Conservation (phyloP, 352 stramenopile species). For the Phytophthora chlamydospora region DNA sequence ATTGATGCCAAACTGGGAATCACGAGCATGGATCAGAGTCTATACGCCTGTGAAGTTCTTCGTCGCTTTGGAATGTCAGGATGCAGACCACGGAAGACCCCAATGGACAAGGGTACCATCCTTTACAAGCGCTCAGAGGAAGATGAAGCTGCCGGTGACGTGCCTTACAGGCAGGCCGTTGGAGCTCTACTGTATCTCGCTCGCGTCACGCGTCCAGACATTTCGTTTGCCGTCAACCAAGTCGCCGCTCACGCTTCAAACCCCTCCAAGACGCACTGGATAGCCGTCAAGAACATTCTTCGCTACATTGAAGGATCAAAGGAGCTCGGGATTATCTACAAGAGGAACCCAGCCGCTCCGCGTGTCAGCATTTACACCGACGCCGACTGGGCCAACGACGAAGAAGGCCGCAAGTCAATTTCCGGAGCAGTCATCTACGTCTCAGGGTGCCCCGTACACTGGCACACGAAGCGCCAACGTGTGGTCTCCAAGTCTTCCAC, state of each 20-base stretch:
- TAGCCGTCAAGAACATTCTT: constrained; percentile 14
- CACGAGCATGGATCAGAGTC: constrained; percentile 1
- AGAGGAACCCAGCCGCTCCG: background rate
- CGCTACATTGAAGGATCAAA: background rate
- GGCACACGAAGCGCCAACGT: background rate
- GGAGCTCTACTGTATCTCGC: constrained; percentile 7
- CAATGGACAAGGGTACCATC: background rate
- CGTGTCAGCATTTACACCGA: background rate
- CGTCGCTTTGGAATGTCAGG: constrained; percentile 8
- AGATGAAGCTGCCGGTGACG: background rate
- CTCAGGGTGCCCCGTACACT: background rate
- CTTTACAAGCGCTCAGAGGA: background rate
- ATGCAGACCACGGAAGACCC: constrained; percentile 3
- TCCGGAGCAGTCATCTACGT: background rate
- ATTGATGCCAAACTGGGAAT: background rate
- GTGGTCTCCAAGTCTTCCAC: background rate
- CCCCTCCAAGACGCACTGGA: constrained; percentile 6
- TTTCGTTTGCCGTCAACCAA: constrained; percentile 13
- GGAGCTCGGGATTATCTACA: background rate
- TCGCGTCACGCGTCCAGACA: constrained; percentile 8
- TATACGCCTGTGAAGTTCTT: background rate
- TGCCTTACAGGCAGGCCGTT: constrained; percentile 5
- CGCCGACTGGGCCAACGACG: constrained; percentile 4
- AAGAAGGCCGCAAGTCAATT: background rate
- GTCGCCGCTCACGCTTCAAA: constrained; percentile 2